These are phyloP conservation scores for Dissophora globulifera DNA, from an alignment of 192 early-diverging fungal genomes.

Conservation along the genomic window DNA sequence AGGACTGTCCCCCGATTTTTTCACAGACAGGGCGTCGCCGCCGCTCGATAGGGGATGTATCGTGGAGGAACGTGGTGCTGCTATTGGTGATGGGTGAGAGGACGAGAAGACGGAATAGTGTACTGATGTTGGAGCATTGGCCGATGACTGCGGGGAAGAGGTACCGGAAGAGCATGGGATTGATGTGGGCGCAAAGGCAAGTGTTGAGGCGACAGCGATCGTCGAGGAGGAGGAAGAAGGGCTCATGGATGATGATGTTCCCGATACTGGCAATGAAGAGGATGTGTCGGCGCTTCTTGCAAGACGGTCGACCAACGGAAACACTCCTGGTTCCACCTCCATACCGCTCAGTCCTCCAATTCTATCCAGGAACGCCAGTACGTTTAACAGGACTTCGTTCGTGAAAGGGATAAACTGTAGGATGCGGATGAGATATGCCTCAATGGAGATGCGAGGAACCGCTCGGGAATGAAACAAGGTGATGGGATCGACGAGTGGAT, in stretches of 20 bases:
- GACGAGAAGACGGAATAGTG: neutral
- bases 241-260: neutral
- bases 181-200: too few relatives aligned
- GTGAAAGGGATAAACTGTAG: constrained; percentile 74
- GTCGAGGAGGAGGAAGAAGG: neutral
- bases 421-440: constrained; percentile 72
- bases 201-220: too few relatives aligned
- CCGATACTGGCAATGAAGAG: neutral
- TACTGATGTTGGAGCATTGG: neutral
- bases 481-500: constrained; percentile 41
- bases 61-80: neutral
- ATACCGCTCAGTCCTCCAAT: constrained; percentile 57
- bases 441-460: constrained; percentile 70
- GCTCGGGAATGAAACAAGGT: constrained; percentile 79
- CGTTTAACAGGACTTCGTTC: constrained; percentile 74
- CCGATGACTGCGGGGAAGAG: neutral
- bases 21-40: neutral
- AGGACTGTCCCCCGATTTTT: neutral
- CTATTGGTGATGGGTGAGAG: neutral
- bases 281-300: too few relatives aligned
- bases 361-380: constrained; percentile 80
- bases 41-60: neutral
- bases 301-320: too few relatives aligned
- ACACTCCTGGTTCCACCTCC: constrained; percentile 14
- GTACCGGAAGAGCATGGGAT: neutral